Base-by-base conservation (phyloP, 768 basidiomycete genomes). In the Suillus paluster region DNA sequence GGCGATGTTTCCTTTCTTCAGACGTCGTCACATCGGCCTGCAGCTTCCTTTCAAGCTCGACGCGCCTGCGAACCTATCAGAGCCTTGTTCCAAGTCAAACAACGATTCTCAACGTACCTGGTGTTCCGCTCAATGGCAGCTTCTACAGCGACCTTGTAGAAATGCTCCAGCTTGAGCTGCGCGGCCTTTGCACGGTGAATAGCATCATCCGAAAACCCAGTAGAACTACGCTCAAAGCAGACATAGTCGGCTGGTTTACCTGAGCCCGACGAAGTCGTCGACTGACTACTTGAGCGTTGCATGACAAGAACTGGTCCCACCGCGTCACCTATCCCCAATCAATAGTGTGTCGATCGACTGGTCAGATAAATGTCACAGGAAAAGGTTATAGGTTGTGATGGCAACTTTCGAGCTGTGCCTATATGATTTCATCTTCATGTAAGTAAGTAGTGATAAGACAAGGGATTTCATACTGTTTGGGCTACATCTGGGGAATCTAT, bases 61-160 rank as follows among this genome's bases (percentile, higher is more conserved):
- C 89, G 64, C 95, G 94, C 76, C 95, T 96, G 60, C 39, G 14
- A 54, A 66, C 50, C 58, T 10, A 45, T 19, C 61, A 68, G 39
- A 64, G 59, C 34, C 57, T 25, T 25, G 38, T 27, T 55, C 36
- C 30, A 15, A 12, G 25, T 55, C 17, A 45, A 38, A 25, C 57
- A 27, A 17, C 11, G 14, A 15, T 34, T 59, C 3, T n/a, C 6
- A 49, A 23, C 72, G 63, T 77, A 95, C 95, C 97, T 86, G 58
- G 88, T 85, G 73, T 98, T 98, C 57, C 97, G 82, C 71, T 96
- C 95, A 50, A 99, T 93, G 14, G 97, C 97, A 49, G 91, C 86
- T 73, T 98, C 95, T 45, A 99, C 97, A 1, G 94, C 94, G 44
- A 97, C 89, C 76, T 98, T 97, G 79, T 98, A 99, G 73, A 89